These are phyloP conservation scores for Suillus hirtellus DNA, from an alignment of 768 basidiomycete genomes.

Conservation along the genomic window DNA sequence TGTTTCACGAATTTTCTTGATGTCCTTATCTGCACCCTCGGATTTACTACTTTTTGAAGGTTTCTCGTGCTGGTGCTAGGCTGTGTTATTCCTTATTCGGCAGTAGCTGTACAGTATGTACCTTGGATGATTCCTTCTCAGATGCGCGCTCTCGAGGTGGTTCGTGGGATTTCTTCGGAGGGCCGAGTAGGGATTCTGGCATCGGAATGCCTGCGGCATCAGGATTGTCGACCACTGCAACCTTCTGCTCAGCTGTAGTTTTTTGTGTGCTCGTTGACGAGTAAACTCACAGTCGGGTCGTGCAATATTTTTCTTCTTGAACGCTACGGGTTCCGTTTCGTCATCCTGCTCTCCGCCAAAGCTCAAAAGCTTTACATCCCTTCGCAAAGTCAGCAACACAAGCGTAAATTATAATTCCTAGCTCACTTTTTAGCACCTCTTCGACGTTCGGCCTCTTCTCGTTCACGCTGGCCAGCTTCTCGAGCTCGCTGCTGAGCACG, in stretches of 20 bases:
- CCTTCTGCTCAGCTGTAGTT: conserved; percentile 1
- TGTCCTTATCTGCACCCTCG: conserved; percentile 43
- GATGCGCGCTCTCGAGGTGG: conserved; percentile 6
- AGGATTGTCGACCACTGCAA: conserved; percentile 26
- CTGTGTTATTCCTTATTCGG: not conserved
- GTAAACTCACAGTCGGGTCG: conserved; percentile 75
- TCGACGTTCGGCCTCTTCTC: conserved; percentile 71
- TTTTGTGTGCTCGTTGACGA: not conserved
- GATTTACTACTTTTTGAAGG: conserved; percentile 39
- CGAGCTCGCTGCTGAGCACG: conserved; percentile 80
- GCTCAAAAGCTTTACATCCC: conserved; percentile 87
- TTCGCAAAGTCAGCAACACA: conserved; percentile 29
- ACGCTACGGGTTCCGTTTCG: conserved; percentile 50
- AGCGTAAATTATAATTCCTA: conserved; percentile 1
- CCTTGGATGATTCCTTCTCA: conserved; percentile 21
- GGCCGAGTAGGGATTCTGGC: conserved; percentile 13
- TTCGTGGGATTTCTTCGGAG: conserved; percentile 2
- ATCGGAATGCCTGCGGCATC: conserved; percentile 11
- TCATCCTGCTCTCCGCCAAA: conserved; percentile 76
- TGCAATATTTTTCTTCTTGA: conserved; percentile 81
- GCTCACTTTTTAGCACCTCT: conserved; percentile 88
- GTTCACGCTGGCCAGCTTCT: conserved; percentile 70
- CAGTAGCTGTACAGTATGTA: conserved; percentile 6
- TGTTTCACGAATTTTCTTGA: conserved; percentile 72
- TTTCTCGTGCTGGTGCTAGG: conserved; percentile 22